Conservation (phyloP, 352 stramenopile genomes). For the Phytophthora agathidicida region DNA sequence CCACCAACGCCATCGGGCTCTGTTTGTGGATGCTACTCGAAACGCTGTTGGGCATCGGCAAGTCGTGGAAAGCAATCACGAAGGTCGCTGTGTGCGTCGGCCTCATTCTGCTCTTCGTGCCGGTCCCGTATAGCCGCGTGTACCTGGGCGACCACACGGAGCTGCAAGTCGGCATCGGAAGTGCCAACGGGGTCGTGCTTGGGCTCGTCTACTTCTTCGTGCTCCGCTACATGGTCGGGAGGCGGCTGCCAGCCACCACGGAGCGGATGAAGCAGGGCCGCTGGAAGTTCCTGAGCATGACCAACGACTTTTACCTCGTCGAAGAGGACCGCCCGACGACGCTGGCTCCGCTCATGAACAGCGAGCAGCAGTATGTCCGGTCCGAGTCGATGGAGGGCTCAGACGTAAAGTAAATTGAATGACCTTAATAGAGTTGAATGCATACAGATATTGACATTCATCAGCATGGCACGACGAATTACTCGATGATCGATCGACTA, state of each 20-base stretch:
- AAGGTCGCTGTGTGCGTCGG: slow-evolving; percentile 18
- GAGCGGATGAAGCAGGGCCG: slow-evolving; percentile 33
- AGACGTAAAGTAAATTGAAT: neutral
- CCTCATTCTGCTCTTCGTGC: slow-evolving; percentile 41
- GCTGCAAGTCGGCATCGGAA: slow-evolving; percentile 54
- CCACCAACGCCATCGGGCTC: slow-evolving; percentile 56
- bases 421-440: slow-evolving; percentile 6
- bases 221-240: slow-evolving; percentile 43
- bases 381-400: slow-evolving; percentile 18
- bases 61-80: slow-evolving; percentile 17
- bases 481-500: too few species aligned
- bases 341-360: slow-evolving; percentile 25
- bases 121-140: slow-evolving; percentile 63
- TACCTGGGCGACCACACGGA: slow-evolving; percentile 66
- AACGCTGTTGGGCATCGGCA: slow-evolving; percentile 40
- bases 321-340: slow-evolving; percentile 6
- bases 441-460: too few species aligned
- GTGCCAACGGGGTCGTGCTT: slow-evolving; percentile 41
- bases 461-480: too few species aligned
- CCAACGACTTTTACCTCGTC: slow-evolving; percentile 46
- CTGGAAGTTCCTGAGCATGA: slow-evolving; percentile 35
- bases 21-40: slow-evolving; percentile 59
- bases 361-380: slow-evolving; percentile 17
- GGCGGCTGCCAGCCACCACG: slow-evolving; percentile 29
- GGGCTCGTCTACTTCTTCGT: slow-evolving; percentile 52